Evolutionary conservation across 352 stramenopile genomes (phyloP), one percentile per base, ranked within the genome.

Genomic region (Globisporangium radiosum): DNA sequence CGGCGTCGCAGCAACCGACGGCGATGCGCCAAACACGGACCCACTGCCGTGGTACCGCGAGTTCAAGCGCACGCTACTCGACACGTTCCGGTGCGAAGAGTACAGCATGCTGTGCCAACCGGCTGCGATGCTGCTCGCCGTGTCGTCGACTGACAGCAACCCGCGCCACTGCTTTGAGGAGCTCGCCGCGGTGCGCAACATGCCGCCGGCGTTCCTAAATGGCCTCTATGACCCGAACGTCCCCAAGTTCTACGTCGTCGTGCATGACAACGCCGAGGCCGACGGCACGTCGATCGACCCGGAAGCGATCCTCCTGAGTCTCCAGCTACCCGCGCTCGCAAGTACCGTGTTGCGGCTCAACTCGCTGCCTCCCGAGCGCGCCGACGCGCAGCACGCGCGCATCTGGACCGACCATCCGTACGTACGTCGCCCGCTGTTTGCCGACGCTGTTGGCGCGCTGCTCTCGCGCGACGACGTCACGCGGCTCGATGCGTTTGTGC

Each of bases 191-290:
- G 56, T 75, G 15, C 69, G 69, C 43, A 73, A 79, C 44, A 62
- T 95, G 0, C 85, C 85, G 0, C 36, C 57, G 0, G 69, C 76
- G 14, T 95, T 95, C 56, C 71, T 84, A 11, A 70, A 88, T 57
- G 85, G 81, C 7, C 59, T 92, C 3, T 96, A 94, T 59, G 87
- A 95, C 59, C 64, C 75, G 5, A 85, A 77, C 39, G 57, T 96
- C 11, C 78, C 86, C 13, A 92, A 94, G 60, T 95, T 90, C 57
- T 96, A 91, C 62, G 62, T 97, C n/a, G 73, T 97, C 14, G 45
- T 97, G 33, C 90, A 97, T 56, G 90, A 97, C 64, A 63, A 81
- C 5, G 59, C 73, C 42, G 83, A 96, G 67, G 90, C 85, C 1
- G 70, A 87, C 10, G 78, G 81, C 38, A 94, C 85, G 39, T 76